These are phyloP conservation scores for Plasmopara muralis DNA, from an alignment of 352 stramenopile species.

Conservation along the genomic window DNA sequence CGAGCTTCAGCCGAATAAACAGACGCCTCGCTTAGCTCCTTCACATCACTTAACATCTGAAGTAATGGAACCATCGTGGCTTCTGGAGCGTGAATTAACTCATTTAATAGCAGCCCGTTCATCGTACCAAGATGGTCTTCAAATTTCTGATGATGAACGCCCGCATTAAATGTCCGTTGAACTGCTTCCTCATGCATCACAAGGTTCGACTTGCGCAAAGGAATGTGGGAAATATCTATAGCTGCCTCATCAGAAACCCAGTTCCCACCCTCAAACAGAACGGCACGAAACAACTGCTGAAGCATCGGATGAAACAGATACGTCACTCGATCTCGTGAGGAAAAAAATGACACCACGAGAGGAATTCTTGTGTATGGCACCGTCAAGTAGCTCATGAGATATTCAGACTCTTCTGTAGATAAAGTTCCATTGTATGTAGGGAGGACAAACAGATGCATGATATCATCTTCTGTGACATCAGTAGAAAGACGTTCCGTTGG, in stretches of 20 bases:
- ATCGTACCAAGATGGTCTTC: constrained; percentile 92
- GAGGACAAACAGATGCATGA: constrained; percentile 95
- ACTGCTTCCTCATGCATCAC: constrained; percentile 77
- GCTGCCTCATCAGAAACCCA: constrained; percentile 63
- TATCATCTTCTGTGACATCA: constrained; percentile 94
- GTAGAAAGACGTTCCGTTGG: constrained; percentile 25
- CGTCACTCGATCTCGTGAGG: constrained; percentile 82
- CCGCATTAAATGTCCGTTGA: constrained; percentile 62
- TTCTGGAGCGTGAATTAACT: constrained; percentile 94
- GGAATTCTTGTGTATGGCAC: constrained; percentile 98
- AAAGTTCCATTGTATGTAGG: constrained; percentile 95
- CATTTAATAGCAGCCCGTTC: constrained; percentile 96
- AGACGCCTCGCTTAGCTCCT: constrained; percentile 71
- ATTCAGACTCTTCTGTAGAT: constrained; percentile 94
- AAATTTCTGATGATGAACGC: constrained; percentile 70
- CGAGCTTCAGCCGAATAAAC: constrained; percentile 77
- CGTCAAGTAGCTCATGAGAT: constrained; percentile 98
- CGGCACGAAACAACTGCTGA: constrained; percentile 76
- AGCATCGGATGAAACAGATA: constrained; percentile 84
- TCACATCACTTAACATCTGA: constrained; percentile 78
- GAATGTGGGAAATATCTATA: constrained; percentile 68
- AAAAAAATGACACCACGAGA: constrained; percentile 96
- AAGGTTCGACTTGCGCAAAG: constrained; percentile 76
- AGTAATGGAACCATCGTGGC: constrained; percentile 65
- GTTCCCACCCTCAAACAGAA: constrained; percentile 87